These are phyloP conservation scores for Trebouxia sp. DNA, from an alignment of 139 green algal species.

Conservation along the genomic window DNA sequence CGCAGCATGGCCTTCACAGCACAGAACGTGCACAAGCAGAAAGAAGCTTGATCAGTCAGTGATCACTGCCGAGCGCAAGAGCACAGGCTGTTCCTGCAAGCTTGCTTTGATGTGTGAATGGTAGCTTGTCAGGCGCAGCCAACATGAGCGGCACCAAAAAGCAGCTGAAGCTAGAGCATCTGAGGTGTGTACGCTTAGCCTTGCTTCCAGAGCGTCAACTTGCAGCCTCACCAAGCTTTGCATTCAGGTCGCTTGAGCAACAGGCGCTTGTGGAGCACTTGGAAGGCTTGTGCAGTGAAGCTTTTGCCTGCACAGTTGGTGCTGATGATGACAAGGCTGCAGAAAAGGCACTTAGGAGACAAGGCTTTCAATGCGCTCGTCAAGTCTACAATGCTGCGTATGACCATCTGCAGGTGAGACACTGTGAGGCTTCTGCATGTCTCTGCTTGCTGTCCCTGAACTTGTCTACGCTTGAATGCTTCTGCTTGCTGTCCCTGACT, in stretches of 20 bases:
- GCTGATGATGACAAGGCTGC: background rate
- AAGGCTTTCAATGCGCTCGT: background rate
- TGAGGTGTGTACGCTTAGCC: background rate
- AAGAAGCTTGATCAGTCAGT: too few species aligned
- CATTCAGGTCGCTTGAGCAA: background rate
- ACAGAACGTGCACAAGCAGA: too few species aligned
- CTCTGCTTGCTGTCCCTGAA: background rate
- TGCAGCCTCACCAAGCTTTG: background rate
- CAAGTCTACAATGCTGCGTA: conserved; percentile 21
- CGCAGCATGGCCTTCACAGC: too few species aligned
- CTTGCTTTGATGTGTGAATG: background rate
- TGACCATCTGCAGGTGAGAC: conserved; percentile 8
- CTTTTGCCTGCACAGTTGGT: background rate
- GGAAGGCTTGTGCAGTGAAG: background rate
- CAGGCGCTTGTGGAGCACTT: background rate
- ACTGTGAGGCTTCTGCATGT: background rate
- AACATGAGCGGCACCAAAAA: background rate
- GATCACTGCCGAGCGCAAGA: background rate
- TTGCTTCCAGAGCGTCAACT: too few species aligned
- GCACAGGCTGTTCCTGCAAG: too few species aligned
- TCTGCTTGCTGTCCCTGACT: background rate
- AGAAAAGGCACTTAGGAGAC: background rate
- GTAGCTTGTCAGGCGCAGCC: background rate
- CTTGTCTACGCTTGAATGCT: background rate
- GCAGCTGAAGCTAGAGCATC: background rate